Conservation (phyloP, 2,329 filamentous ascomycete species). For the Botryotinia globosa region DNA sequence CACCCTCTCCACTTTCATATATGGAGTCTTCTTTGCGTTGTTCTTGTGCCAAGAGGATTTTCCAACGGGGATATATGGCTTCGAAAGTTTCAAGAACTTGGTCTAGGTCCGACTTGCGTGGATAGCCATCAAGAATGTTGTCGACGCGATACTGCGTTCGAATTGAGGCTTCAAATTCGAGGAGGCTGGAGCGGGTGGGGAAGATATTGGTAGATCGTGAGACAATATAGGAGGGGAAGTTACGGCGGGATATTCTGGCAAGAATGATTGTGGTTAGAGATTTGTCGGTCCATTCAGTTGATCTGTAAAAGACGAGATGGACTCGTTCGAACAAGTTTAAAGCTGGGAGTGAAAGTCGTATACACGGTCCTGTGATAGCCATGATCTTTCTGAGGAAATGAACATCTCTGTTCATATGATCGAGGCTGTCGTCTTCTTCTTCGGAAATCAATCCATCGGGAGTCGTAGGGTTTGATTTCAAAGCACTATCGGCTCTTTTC, state of each 20-base stretch:
- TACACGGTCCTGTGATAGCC: conserved; percentile 74
- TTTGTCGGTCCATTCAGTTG: conserved; percentile 96
- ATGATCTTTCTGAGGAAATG: conserved; percentile 78
- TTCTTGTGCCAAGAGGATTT: conserved; percentile 67
- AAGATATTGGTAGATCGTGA: conserved; percentile 90
- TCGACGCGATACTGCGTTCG: conserved; percentile 80
- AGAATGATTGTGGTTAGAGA: conserved; percentile 93
- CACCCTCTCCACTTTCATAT: conserved; percentile 80
- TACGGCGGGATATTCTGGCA: conserved; percentile 80
- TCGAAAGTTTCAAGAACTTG: conserved; percentile 71
- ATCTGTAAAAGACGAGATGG: conserved; percentile 93
- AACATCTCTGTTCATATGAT: conserved; percentile 59
- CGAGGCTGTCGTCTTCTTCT: conserved; percentile 51
- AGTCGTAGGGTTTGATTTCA: conserved; percentile 11
- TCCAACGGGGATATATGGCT: conserved; percentile 78
- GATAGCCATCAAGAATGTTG: conserved; percentile 72
- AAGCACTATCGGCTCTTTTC: conserved; percentile 47
- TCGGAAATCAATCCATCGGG: conserved; percentile 32
- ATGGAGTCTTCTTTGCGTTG: conserved; percentile 71
- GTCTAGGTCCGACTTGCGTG: conserved; percentile 62
- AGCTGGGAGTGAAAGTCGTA: conserved; percentile 70
- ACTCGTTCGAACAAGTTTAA: conserved; percentile 89
- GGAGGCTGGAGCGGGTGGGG: conserved; percentile 64
- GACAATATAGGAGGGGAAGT: conserved; percentile 88
- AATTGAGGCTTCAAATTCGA: conserved; percentile 88